Evolutionary conservation across 805 yeast species (phyloP).

Genomic region (Candida insectorum): DNA sequence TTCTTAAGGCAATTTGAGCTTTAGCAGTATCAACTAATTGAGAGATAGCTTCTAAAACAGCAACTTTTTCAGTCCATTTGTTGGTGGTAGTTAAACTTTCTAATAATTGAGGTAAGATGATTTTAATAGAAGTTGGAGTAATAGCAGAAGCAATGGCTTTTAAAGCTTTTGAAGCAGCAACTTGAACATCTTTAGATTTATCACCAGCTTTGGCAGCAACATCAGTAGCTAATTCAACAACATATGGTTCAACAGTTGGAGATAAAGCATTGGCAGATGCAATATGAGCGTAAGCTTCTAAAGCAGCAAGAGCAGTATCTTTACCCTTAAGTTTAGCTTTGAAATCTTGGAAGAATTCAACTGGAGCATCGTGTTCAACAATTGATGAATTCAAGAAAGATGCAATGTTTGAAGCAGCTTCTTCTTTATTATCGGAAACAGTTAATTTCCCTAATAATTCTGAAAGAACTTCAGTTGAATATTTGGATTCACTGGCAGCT

Average conservation of each 20-base stretch:
- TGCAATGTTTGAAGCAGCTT: constrained; percentile 86
- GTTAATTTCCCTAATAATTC: constrained; percentile 91
- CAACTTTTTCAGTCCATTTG: constrained; percentile 98
- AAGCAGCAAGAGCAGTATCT: constrained; percentile 68
- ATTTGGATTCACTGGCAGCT: constrained; percentile 57
- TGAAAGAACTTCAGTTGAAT: constrained; percentile 76
- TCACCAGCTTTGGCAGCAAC: constrained; percentile 85
- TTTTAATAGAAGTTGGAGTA: constrained; percentile 93
- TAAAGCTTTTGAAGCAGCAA: constrained; percentile 73
- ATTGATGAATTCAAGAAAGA: constrained; percentile 94
- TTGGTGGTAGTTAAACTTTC: constrained; percentile 63
- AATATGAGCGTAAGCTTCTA: constrained; percentile 81
- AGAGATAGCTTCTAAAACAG: constrained; percentile 80
- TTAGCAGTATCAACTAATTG: constrained; percentile 91
- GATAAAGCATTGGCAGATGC: constrained; percentile 74
- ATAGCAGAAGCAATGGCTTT: constrained; percentile 72
- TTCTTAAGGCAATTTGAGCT: constrained; percentile 94
- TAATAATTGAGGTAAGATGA: constrained; percentile 77
- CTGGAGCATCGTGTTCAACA: constrained; percentile 98
- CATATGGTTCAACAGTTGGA: constrained; percentile 94
- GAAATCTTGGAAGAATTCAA: constrained; percentile 76
- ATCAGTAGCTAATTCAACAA: constrained; percentile 70
- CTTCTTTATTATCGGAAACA: constrained; percentile 86
- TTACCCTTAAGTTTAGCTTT: constrained; percentile 73
- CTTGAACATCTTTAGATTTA: constrained; percentile 75